Evolutionary conservation across 768 basidiomycete species (phyloP).

Genomic region (Lactifluus rugatus): DNA sequence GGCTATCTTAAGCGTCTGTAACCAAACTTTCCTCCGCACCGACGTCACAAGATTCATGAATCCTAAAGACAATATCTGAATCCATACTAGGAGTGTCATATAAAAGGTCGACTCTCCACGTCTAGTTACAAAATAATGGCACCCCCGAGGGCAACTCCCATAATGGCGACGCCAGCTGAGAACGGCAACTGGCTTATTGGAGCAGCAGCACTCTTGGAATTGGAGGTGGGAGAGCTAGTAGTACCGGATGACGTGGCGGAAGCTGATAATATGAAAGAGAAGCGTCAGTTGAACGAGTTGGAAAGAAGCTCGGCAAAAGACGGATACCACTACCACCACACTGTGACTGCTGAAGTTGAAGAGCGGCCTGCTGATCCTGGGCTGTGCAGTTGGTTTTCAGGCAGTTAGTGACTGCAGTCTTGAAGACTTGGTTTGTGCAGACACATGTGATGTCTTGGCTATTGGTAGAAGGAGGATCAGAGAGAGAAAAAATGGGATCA

Average conservation of each 20-base stretch:
- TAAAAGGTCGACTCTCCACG: background rate
- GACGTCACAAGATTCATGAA: background rate
- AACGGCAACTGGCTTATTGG: background rate
- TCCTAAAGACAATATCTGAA: background rate
- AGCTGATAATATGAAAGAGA: background rate
- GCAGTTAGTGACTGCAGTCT: slow-evolving; percentile 27
- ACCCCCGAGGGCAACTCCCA: slow-evolving; percentile 2
- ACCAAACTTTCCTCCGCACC: background rate
- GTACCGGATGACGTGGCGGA: background rate
- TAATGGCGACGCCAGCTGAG: background rate
- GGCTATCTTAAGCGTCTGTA: background rate
- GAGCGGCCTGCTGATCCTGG: slow-evolving; percentile 26
- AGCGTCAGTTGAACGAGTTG: background rate
- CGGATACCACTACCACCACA: slow-evolving; percentile 29
- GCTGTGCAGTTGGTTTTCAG: slow-evolving; percentile 29
- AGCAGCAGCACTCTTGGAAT: background rate
- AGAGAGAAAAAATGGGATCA: background rate
- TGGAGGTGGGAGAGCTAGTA: background rate
- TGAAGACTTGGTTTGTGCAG: slow-evolving; percentile 33
- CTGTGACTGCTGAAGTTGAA: slow-evolving; percentile 24
- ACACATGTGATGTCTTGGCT: slow-evolving; percentile 34
- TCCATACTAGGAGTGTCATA: background rate
- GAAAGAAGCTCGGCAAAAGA: background rate
- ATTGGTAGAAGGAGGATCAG: background rate
- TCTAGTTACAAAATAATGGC: background rate